Base-by-base conservation (phyloP, 2,329 filamentous ascomycete species). In the Pestalotiopsis sp. region DNA sequence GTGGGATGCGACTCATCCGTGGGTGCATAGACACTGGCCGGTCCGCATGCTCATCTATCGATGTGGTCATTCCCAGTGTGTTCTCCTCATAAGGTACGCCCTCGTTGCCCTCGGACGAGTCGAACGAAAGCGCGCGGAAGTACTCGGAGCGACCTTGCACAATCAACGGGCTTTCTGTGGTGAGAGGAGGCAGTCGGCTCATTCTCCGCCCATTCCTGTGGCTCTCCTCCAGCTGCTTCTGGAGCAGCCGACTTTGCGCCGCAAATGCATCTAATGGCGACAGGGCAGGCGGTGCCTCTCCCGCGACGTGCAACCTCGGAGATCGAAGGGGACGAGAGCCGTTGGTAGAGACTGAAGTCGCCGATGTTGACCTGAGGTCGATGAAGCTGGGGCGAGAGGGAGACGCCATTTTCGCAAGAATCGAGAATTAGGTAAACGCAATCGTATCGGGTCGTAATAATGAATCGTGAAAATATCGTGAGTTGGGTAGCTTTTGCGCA, bases 201-300 rank as follows among this genome's bases (percentile, higher is more conserved):
- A 98, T 88, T 69, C 95, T 89, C 72, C 91, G 90, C 64, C 93
- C 94, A 71, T 89, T 88, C 76, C 89, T 90, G 76, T 89, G 88
- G 72, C 89, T 91, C 74, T 96, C 91, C 79, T 97, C 92, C 70
- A 99, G 89, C 81, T 97, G 92, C 81, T 90, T 93, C 52, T 94
- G 94, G 65, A 99, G 87, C 74, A 97, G 84, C 69, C 95, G 91
- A 75, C 95, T 97, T 78, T 98, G 95, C 71, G 95, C 87, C 25
- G 95, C 95, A 78, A 99, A 97, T 62, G 95, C 95, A 85, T 99
- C 96, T 72, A 99, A 88, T 12, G 96, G 96, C 7, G 96, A 98
- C 68, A 98, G 86, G 66, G 96, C 93, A 4, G 96, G 96, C 23
- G 96, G 95, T 1, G 92, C 88, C 74, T 95, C 93, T 71, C 93